These are phyloP conservation scores for Lentinula edodes DNA, from an alignment of 768 basidiomycete species.

Conservation along the genomic window DNA sequence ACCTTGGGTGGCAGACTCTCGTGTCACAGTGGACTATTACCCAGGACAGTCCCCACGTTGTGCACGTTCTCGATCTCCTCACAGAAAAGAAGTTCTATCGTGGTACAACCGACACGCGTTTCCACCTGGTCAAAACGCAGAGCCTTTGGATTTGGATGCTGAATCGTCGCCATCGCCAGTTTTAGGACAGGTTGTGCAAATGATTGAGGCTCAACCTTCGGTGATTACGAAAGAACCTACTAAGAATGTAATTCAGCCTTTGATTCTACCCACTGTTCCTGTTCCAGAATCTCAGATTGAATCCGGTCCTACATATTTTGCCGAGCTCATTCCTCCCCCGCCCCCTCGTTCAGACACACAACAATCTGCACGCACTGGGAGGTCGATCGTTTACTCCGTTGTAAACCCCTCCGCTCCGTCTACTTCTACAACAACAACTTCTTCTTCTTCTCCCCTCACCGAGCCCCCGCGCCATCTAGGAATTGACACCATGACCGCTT, in stretches of 20 bases:
- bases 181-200: not conserved
- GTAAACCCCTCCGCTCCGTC: conserved; percentile 4
- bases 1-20: conserved; percentile 37
- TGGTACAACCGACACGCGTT: conserved; percentile 8
- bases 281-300: not conserved
- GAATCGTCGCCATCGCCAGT: not conserved
- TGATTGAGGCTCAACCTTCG: not conserved
- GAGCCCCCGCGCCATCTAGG: not conserved
- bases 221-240: not conserved
- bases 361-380: not conserved
- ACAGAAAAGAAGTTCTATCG: conserved; percentile 2
- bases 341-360: conserved; percentile 3
- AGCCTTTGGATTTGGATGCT: not conserved
- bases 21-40: conserved; percentile 39
- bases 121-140: not conserved
- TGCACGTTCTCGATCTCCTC: conserved; percentile 5
- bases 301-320: not conserved
- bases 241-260: not conserved
- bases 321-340: not conserved
- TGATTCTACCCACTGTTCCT: conserved; percentile 1
- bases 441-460: not conserved
- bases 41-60: conserved; percentile 23
- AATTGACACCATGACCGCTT: not conserved
- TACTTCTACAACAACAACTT: not conserved
- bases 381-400: conserved; percentile 2